These are phyloP conservation scores for Lichtheimia hyalospora DNA, from an alignment of 371 early-diverging fungal genomes.

Conservation along the genomic window DNA sequence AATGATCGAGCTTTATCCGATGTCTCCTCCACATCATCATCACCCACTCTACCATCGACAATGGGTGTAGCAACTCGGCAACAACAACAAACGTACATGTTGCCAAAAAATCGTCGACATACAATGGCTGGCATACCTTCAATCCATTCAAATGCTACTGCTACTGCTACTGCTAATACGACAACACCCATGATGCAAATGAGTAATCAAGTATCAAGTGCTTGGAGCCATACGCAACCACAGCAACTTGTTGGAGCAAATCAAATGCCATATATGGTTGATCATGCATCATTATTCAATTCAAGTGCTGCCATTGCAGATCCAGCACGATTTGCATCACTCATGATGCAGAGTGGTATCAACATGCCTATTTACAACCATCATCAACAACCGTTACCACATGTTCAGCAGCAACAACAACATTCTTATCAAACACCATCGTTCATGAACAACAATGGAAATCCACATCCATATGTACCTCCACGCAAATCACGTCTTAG, in stretches of 20 bases:
- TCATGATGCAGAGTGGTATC: slow-evolving; percentile 18
- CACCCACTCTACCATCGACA: slow-evolving; percentile 12
- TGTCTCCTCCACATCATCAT: slow-evolving; percentile 20
- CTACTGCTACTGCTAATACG: neutral
- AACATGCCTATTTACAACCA: slow-evolving; percentile 18
- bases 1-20: slow-evolving; percentile 6
- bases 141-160: neutral
- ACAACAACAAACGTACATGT: slow-evolving; percentile 5
- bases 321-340: slow-evolving; percentile 16
- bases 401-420: slow-evolving; percentile 6
- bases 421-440: slow-evolving; percentile 2
- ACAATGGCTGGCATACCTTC: slow-evolving; percentile 3
- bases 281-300: slow-evolving; percentile 15
- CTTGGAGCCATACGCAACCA: neutral
- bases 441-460: neutral
- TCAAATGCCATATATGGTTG: neutral
- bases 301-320: slow-evolving; percentile 22
- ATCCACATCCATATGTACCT: neutral
- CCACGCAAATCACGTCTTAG: slow-evolving; percentile 14
- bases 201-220: neutral
- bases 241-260: neutral
- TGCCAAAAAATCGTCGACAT: slow-evolving; percentile 2
- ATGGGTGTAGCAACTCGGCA: slow-evolving; percentile 2
- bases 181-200: neutral
- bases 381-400: slow-evolving; percentile 20